phyloP scores from a whole-genome alignment of 163 green algal species.

The Coccomyxa subellipsoidea region DNA sequence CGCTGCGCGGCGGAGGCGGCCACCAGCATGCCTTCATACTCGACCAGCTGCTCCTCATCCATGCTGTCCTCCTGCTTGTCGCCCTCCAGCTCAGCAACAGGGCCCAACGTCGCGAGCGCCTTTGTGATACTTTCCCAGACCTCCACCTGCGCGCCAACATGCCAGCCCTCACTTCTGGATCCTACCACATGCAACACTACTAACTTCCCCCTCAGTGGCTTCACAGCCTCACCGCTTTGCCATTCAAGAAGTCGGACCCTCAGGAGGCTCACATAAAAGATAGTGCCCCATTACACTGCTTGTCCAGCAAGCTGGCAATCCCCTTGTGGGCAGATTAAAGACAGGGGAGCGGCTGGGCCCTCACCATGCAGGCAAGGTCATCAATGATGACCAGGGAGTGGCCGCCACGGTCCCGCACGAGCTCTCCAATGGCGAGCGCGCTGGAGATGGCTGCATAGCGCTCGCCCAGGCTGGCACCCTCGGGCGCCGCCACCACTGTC shows the following conservation, averaged over 20 bases:
- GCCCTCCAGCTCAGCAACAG: constrained; percentile 21
- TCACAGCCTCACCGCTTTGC: too few relatives aligned
- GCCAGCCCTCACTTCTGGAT: background rate
- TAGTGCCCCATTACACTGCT: too few relatives aligned
- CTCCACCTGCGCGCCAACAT: constrained; percentile 25
- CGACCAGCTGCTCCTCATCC: constrained; percentile 60
- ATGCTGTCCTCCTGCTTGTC: constrained; percentile 36
- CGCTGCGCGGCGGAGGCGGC: constrained; percentile 72
- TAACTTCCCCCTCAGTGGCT: too few relatives aligned
- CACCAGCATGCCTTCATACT: constrained; percentile 90
- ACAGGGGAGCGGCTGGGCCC: too few relatives aligned
- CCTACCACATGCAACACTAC: too few relatives aligned
- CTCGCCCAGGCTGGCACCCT: constrained; percentile 55
- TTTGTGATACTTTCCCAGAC: constrained; percentile 66
- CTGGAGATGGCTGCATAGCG: constrained; percentile 67
- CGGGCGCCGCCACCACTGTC: constrained; percentile 55
- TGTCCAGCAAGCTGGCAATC: too few relatives aligned
- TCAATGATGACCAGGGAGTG: constrained; percentile 78
- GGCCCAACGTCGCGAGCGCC: constrained; percentile 56
- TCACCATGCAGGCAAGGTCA: constrained; percentile 60
- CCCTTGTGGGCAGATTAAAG: too few relatives aligned
- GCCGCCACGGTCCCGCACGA: constrained; percentile 59
- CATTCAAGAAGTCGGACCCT: too few relatives aligned
- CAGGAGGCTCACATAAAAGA: too few relatives aligned
- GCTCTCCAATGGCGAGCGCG: constrained; percentile 68